A percentile compares a stretch with the other conserved stretches of the same genome.
phyloP scores from a whole-genome alignment of 495 filamentous ascomycete genomes.

The Trichoderma asperelloides region DNA sequence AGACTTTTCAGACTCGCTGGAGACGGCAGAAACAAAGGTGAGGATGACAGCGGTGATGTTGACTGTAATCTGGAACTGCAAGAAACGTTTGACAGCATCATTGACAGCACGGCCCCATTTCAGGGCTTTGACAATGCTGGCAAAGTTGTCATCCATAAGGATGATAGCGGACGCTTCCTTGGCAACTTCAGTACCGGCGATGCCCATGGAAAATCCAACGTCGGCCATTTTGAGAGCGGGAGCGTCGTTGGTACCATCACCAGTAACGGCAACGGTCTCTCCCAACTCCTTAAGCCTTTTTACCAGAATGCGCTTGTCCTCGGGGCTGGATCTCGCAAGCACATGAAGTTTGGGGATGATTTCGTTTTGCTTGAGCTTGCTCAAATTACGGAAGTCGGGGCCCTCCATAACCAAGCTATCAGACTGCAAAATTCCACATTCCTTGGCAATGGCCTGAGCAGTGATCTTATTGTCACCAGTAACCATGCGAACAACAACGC shows the following conservation, averaged over 20 bases:
- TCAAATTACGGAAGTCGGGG: conserved; percentile 70
- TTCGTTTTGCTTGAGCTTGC: conserved; percentile 58
- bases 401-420: conserved; percentile 75
- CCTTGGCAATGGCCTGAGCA: conserved; percentile 69
- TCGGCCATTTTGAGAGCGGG: conserved; percentile 79
- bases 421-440: conserved; percentile 76
- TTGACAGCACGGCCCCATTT: conserved; percentile 89
- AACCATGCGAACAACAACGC: conserved; percentile 83
- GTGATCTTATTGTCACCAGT: conserved; percentile 81
- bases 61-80: conserved; percentile 83
- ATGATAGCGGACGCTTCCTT: conserved; percentile 91
- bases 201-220: conserved; percentile 90
- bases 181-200: conserved; percentile 84
- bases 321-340: conserved; percentile 76
- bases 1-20: conserved; percentile 52
- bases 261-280: conserved; percentile 80
- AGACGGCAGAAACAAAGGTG: conserved; percentile 78
- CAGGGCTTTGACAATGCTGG: conserved; percentile 77
- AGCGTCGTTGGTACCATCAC: conserved; percentile 86
- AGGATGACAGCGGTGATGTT: conserved; percentile 80
- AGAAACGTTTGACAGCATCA: conserved; percentile 81
- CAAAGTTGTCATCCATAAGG: conserved; percentile 85
- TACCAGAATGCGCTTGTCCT: conserved; percentile 79
- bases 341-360: conserved; percentile 71
- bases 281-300: conserved; percentile 62